phyloP scores from a whole-genome alignment of 768 basidiomycete genomes.

The Ramaria rubella region DNA sequence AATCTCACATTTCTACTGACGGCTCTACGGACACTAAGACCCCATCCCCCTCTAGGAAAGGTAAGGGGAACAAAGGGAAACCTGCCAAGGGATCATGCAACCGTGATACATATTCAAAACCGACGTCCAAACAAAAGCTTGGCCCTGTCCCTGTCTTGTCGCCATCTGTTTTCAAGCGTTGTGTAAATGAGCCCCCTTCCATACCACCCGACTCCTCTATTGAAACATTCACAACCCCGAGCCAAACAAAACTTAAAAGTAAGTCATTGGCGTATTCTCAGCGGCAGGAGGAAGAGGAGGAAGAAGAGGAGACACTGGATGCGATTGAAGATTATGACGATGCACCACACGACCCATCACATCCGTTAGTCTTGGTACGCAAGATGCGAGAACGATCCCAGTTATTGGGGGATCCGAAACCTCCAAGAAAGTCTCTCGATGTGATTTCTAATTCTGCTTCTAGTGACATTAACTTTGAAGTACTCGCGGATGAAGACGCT shows the following conservation, averaged over 20 bases:
- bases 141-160: background rate
- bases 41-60: background rate
- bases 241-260: background rate
- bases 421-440: too few species aligned
- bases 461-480: background rate
- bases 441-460: background rate
- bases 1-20: background rate
- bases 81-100: background rate
- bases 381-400: background rate
- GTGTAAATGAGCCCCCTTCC: background rate
- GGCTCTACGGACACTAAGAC: too few species aligned
- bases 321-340: background rate
- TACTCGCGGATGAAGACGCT: background rate
- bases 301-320: background rate
- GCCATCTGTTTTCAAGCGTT: background rate
- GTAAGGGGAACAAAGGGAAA: background rate
- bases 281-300: background rate
- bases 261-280: background rate
- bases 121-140: background rate
- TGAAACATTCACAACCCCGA: background rate
- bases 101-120: background rate
- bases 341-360: too few species aligned
- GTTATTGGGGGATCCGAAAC: background rate
- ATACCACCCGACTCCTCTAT: background rate
- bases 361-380: background rate